Conservation (phyloP, 495 filamentous ascomycete genomes). For the Penicillium cataractarum region DNA sequence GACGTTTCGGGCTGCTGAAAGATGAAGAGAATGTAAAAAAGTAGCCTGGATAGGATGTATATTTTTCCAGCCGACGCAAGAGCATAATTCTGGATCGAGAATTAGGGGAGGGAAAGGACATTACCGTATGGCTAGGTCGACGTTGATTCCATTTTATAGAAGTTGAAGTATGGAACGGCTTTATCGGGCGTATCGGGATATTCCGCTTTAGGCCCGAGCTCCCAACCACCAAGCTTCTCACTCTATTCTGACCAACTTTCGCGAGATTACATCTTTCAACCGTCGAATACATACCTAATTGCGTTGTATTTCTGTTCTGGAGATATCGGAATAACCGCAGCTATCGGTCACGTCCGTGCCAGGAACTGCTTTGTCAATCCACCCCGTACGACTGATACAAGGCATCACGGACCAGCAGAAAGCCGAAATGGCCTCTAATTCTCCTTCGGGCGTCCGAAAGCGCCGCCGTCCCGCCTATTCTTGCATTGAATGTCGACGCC, state of each 20-base stretch:
- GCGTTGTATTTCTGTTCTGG: not conserved
- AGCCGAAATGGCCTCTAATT: not conserved
- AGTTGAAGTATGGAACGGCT: not conserved
- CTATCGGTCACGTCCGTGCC: not conserved
- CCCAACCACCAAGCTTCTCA: not conserved
- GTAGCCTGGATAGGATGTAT: not conserved
- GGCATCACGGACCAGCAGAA: not conserved
- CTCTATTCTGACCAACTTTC: not conserved
- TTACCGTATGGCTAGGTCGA: not conserved
- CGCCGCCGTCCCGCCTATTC: slow-evolving; percentile 49
- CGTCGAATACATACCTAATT: not conserved
- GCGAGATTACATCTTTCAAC: not conserved
- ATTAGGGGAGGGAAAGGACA: not conserved
- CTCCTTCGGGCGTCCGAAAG: slow-evolving; percentile 3
- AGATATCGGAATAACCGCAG: not conserved
- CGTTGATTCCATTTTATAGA: slow-evolving; percentile 1
- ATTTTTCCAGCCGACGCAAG: not conserved
- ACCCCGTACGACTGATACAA: not conserved
- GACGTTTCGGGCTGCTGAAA: not conserved
- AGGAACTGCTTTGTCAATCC: not conserved
- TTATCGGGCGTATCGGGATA: slow-evolving; percentile 7
- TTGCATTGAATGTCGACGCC: slow-evolving; percentile 51
- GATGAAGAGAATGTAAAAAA: not conserved
- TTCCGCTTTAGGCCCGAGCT: slow-evolving; percentile 6
- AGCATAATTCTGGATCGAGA: not conserved